Base-by-base conservation (phyloP, 495 filamentous ascomycete species). In the Penicillium lividum region DNA sequence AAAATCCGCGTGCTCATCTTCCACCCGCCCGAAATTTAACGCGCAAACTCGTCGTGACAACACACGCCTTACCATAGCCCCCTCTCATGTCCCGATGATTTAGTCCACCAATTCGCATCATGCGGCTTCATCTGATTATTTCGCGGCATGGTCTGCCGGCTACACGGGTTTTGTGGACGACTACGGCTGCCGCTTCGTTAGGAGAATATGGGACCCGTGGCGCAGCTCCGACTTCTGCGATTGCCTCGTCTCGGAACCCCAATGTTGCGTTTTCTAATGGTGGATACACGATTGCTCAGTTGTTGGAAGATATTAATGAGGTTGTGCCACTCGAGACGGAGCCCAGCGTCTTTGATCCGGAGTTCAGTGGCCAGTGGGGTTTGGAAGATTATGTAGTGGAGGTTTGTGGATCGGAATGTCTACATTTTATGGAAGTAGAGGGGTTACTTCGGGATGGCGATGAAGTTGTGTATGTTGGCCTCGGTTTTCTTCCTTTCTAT, bases 301-400 rank as follows among this genome's bases (percentile, higher is more conserved):
- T 98, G 0, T 78, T 98, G 44, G 89, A 93, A 59, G 84, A 90
- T 53, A 78, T 98, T 49, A 93, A 96, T 66, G 85, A 91, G 36
- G 80, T 90, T 27, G 75, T 97, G 7, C 92, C 93, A 2, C 80
- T 98, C 1, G 94, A 97, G 70, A 88, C 88, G 42, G 83, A 77
- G 34, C 67, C 71, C 3, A 66, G 54, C 16, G 45, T 71, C 31
- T 71, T 77, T 34, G 73, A 77, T 36, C 60, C 67, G 9, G 73
- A 77, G 31, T 64, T 56, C 30, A 74, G 74, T 53, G 80, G 77
- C 13, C 82, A 88, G 57, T 96, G 89, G 89, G 94, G 93, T 1
- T 66, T 98, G 28, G 94, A 98, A 65, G 91, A 98, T 67, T 98
- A 98, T 73, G 85, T 84, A 16, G 92, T 97, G 30, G 89, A 96